Conservation (phyloP, 805 yeast genomes). For the Cyberlindnera mycetangii region DNA sequence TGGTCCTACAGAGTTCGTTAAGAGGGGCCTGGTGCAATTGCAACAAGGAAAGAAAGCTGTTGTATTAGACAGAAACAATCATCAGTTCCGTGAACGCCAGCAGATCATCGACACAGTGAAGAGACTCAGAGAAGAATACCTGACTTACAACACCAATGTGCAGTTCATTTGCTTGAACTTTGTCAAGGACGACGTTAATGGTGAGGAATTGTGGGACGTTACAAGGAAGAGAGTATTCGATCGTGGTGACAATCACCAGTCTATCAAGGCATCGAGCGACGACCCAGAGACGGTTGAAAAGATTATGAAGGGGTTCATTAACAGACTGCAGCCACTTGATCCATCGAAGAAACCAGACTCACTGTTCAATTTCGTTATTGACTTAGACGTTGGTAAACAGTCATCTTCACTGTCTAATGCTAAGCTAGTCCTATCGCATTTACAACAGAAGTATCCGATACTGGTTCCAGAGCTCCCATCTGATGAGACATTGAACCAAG, state of each 20-base stretch:
- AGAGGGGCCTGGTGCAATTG: conserved; percentile 41
- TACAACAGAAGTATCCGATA: conserved; percentile 43
- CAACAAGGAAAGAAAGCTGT: conserved; percentile 44
- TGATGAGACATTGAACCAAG: conserved; percentile 38
- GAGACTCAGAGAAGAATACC: conserved; percentile 40
- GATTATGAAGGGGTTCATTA: conserved; percentile 73
- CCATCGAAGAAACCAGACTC: conserved; percentile 52
- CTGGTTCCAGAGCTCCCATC: conserved; percentile 41
- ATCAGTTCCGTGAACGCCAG: conserved; percentile 62
- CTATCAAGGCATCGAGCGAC: conserved; percentile 53
- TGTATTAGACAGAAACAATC: conserved; percentile 82
- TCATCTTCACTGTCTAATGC: conserved; percentile 52
- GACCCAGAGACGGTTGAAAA: conserved; percentile 49
- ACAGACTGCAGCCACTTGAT: conserved; percentile 62
- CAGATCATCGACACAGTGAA: conserved; percentile 57
- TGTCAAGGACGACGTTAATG: conserved; percentile 38
- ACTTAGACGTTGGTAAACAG: conserved; percentile 42
- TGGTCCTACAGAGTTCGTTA: conserved; percentile 48
- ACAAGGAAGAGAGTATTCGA: conserved; percentile 57
- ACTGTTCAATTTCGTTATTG: conserved; percentile 61
- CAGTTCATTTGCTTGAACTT: conserved; percentile 71
- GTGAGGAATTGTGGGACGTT: conserved; percentile 40
- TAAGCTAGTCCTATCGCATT: conserved; percentile 35
- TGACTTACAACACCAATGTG: conserved; percentile 43
- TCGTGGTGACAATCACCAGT: conserved; percentile 89